Conservation (phyloP, 345 rosid genomes). For the Syzygium oleosum region DNA sequence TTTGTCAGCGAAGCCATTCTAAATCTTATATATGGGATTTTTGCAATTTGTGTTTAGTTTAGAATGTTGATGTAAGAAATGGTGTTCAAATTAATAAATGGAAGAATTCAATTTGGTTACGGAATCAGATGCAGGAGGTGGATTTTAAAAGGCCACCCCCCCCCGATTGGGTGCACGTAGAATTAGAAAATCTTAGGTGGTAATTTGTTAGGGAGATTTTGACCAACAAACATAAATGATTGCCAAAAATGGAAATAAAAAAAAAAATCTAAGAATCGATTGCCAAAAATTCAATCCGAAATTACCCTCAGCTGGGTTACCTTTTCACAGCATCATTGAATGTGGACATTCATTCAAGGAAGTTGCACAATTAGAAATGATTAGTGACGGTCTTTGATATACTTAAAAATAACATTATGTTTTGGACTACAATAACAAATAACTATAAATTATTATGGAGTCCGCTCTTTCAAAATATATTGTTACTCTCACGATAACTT, state of each 20-base stretch:
- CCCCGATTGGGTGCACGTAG: not conserved
- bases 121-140: not conserved
- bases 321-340: not conserved
- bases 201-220: not conserved
- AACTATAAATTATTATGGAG: too few species aligned
- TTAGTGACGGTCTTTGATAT: too few species aligned
- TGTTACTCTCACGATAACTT: too few species aligned
- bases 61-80: not conserved
- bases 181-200: not conserved
- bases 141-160: not conserved
- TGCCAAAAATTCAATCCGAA: not conserved
- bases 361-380: not conserved
- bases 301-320: not conserved
- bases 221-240: not conserved
- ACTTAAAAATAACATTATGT: too few species aligned
- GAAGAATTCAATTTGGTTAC: not conserved
- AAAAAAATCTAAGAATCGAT: not conserved
- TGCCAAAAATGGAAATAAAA: not conserved
- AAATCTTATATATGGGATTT: not conserved
- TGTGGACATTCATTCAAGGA: not conserved
- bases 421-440: too few species aligned
- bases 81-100: not conserved
- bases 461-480: too few species aligned
- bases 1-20: too few species aligned
- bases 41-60: not conserved